These are phyloP conservation scores for Nicotiana obtusifolia DNA, from an alignment of 257 asterid species.

Conservation along the genomic window DNA sequence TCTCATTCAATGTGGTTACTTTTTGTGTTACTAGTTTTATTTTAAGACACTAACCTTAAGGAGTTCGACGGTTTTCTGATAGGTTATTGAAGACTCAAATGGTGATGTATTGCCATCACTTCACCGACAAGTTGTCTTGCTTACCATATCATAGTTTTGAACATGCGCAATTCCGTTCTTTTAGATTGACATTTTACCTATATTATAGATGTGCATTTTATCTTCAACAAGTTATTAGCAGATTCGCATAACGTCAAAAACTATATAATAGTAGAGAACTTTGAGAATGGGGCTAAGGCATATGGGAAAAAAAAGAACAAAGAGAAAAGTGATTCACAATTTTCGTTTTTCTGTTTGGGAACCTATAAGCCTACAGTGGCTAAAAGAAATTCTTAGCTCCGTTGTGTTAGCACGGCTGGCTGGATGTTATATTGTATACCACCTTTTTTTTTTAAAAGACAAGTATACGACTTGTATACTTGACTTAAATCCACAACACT, in stretches of 20 bases:
- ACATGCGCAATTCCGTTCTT: background rate
- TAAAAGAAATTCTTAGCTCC: background rate
- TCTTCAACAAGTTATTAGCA: background rate
- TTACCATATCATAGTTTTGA: background rate
- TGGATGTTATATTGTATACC: background rate
- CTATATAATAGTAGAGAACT: background rate
- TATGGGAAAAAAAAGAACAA: background rate
- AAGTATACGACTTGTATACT: background rate
- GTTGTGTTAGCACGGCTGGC: background rate
- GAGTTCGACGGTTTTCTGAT: background rate
- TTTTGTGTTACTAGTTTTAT: background rate
- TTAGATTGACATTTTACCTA: background rate
- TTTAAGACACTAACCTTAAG: background rate
- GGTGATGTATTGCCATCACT: background rate
- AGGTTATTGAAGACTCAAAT: background rate
- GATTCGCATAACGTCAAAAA: background rate
- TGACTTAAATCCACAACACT: background rate
- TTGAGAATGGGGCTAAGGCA: background rate
- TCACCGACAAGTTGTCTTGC: background rate
- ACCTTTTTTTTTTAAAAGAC: too few relatives aligned
- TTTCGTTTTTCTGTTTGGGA: background rate
- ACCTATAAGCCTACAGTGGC: background rate
- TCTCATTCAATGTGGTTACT: too few relatives aligned
- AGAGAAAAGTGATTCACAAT: background rate
- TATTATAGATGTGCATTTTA: background rate